Conservation (phyloP, 257 asterid genomes). For the Ophiorrhiza pumila region DNA sequence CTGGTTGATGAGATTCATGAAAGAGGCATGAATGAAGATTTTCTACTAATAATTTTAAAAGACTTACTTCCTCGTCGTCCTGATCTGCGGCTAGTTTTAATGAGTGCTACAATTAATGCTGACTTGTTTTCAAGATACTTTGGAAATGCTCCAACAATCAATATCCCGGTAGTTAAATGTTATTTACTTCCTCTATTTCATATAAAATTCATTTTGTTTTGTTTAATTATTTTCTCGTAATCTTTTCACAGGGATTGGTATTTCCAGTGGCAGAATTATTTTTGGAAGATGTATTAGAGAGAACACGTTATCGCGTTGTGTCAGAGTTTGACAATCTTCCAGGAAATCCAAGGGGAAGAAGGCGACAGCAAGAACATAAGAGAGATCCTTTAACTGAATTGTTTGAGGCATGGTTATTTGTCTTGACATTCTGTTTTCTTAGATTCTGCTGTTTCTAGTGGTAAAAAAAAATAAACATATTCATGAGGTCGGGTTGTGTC, state of each 20-base stretch:
- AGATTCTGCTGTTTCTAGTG: neutral
- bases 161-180: slow-evolving; percentile 64
- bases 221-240: slow-evolving; percentile 6
- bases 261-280: slow-evolving; percentile 81
- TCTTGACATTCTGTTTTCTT: neutral
- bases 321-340: slow-evolving; percentile 47
- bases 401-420: slow-evolving; percentile 61
- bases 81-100: slow-evolving; percentile 78
- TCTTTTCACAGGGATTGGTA: slow-evolving; percentile 71
- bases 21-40: slow-evolving; percentile 98
- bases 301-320: slow-evolving; percentile 54
- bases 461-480: neutral
- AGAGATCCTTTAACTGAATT: slow-evolving; percentile 74
- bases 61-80: slow-evolving; percentile 96
- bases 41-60: slow-evolving; percentile 72
- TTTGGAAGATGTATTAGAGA: slow-evolving; percentile 88
- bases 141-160: slow-evolving; percentile 82
- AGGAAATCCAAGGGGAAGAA: slow-evolving; percentile 64
- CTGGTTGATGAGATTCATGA: slow-evolving; percentile 97
- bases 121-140: slow-evolving; percentile 81
- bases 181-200: slow-evolving; percentile 16
- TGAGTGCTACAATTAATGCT: slow-evolving; percentile 98
- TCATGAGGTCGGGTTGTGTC: neutral
- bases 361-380: slow-evolving; percentile 56
- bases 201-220: slow-evolving; percentile 12